Evolutionary conservation across 805 yeast genomes (phyloP), one percentile per base, ranked within the genome.

Genomic region (Monosporozyma aquatica): DNA sequence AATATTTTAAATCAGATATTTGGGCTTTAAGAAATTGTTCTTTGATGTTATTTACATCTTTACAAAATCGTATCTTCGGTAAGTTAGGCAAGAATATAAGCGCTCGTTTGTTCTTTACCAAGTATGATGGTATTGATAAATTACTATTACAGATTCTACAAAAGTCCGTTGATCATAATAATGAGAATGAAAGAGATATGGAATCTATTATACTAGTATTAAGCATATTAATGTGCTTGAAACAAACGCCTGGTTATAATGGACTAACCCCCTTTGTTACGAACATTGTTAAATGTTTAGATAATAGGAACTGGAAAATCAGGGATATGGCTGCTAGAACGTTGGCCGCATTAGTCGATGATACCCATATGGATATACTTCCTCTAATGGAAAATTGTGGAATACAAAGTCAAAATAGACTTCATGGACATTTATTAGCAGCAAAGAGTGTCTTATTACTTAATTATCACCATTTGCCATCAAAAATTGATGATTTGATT

Each of bases 1-100:
- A 63, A 2, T 71, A 78, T 27, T 86, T 90, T 61, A 69, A 75
- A 1, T 76, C 84, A 2, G 65, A 71, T 2, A 68, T 78, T 20
- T 90, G 97, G 97, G 78, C 95, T 0, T 72, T 90, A 22, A 71
- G 95, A 55, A 90, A 90, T 58, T 86, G 97, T 60, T 87, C 95
- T 0, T 82, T 89, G 15, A 92, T 90, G 97, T 68, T 90, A 32
- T 90, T 87, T 58, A 80, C 95, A 1, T 79, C 95, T 0, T 62
- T 90, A 33, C 92, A 86, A 53, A 82, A 80, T 45, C 71, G 90
- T 46, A 55, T 92, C 5, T 89, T 90, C 62, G 94, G 94, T 1
- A 74, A 72, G 58, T 43, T 50, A 28, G 64, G 64, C 13, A 68
- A 69, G 46, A 59, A 56, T 42, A 46, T 68, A 45, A 70, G 80